A percentile compares a stretch with the other conserved stretches of the same genome.
Conservation (phyloP, 2,329 filamentous ascomycete genomes). For the Pseudocercospora pini-densiflorae region DNA sequence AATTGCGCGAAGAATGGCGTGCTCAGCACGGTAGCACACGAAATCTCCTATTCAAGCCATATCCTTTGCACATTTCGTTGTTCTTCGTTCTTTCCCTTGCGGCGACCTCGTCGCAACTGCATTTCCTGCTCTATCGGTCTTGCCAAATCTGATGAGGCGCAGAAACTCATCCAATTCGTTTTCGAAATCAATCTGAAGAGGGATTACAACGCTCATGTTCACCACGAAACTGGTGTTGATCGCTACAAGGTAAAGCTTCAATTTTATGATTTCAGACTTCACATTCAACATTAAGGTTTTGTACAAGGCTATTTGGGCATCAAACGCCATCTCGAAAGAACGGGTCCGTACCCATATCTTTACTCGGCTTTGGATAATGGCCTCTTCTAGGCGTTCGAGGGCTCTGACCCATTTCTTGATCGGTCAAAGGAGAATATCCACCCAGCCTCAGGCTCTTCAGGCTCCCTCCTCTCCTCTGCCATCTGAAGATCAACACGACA, state of each 20-base stretch:
- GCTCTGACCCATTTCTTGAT: neutral
- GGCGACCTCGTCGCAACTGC: no score
- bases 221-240: neutral
- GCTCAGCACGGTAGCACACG: no score
- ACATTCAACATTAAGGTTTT: neutral
- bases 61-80: no score
- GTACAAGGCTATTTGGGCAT: neutral
- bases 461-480: neutral
- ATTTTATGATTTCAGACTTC: neutral
- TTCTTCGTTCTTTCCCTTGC: no score
- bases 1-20: no score
- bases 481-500: conserved; percentile 11
- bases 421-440: neutral
- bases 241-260: neutral
- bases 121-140: no score
- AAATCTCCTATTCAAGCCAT: no score
- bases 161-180: no score
- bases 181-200: no score
- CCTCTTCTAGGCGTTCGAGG: neutral
- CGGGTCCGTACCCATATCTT: neutral
- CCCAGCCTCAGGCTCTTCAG: neutral
- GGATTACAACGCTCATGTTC: no score
- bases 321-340: conserved; percentile 1
- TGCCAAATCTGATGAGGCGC: no score
- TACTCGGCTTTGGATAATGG: conserved; percentile 1